Conservation (phyloP, 2,329 filamentous ascomycete species). For the Hypoxylon sp. region DNA sequence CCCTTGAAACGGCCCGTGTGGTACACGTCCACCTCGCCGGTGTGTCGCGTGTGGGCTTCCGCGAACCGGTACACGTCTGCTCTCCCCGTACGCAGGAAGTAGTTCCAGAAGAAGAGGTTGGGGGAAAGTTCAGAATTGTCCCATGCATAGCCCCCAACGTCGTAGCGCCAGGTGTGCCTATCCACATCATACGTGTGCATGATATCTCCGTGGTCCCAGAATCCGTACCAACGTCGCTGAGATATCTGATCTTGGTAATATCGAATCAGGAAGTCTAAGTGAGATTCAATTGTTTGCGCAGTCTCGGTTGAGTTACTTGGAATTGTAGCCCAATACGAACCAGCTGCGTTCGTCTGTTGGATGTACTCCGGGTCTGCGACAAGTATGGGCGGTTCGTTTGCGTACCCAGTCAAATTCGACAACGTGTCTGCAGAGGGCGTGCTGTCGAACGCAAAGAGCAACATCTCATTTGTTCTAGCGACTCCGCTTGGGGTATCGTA, state of each 20-base stretch:
- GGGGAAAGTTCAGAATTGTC: slow-evolving; percentile 71
- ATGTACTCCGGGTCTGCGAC: slow-evolving; percentile 58
- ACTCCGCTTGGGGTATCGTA: slow-evolving; percentile 66
- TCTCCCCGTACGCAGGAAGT: slow-evolving; percentile 66
- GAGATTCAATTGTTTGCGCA: slow-evolving; percentile 55
- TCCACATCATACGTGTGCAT: slow-evolving; percentile 69
- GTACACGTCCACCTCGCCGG: slow-evolving; percentile 68
- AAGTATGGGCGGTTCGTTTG: slow-evolving; percentile 62
- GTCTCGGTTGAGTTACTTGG: slow-evolving; percentile 36
- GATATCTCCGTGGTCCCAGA: slow-evolving; percentile 68
- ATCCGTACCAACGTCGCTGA: slow-evolving; percentile 68
- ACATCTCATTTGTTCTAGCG: slow-evolving; percentile 64
- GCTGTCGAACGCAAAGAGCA: slow-evolving; percentile 58
- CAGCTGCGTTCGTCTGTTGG: slow-evolving; percentile 59
- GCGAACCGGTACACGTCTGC: slow-evolving; percentile 66
- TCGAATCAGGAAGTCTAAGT: slow-evolving; percentile 63
- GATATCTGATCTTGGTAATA: slow-evolving; percentile 65
- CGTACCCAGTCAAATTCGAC: slow-evolving; percentile 52
- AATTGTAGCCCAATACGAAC: slow-evolving; percentile 60
- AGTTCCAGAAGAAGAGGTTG: slow-evolving; percentile 69
- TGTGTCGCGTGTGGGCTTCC: slow-evolving; percentile 65
- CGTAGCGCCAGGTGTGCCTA: slow-evolving; percentile 68
- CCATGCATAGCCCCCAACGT: slow-evolving; percentile 70
- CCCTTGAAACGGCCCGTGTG: slow-evolving; percentile 66
- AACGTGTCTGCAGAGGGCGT: slow-evolving; percentile 60